Evolutionary conservation across 2,329 filamentous ascomycete genomes (phyloP), one percentile per base, ranked within the genome.

Genomic region (Ophiostoma triangulosporum): DNA sequence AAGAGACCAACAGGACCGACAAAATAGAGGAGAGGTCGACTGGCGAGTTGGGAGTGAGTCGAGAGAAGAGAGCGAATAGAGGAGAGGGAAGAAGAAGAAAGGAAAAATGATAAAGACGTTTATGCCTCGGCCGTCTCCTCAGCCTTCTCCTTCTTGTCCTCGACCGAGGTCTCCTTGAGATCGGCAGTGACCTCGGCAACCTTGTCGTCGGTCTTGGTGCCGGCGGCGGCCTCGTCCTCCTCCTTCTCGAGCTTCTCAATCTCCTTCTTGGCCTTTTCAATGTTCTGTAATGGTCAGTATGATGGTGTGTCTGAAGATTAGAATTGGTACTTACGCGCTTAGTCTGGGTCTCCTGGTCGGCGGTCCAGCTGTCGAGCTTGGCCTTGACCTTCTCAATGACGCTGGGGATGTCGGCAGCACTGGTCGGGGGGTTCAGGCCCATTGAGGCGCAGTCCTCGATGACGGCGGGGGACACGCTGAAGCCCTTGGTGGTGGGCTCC

Each of bases 201-300:
- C 58, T 73, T 68, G 55, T 72, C 69, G 57, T 66, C 65, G 56
- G 66, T 63, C 56, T 72, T 73, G 59, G 72, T 73, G 60, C 66
- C 74, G 60, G 67, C 65, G n/a, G 70, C 69, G 59, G 74, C 74
- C 57, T 69, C 72, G 52, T 69, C 72, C 53, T 69, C 78, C 59
- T 78, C 74, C 54, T 83, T 81, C 66, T 96, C 91, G 54, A 97
- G 80, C 61, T 83, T 83, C 66, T 90, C 88, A 58, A 98, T 94
- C 69, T 96, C 89, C 70, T 91, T 91, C 75, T 95, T 86, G 57
- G 93, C 93, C 71, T 96, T 95, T 59, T 88, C 87, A 57, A 97
- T 84, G 76, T 98, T 98, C 93, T 51, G 50, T 24, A 17, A 9
- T 2, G 8, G 57, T 71, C 64, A 71, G 64, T 55, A 60, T 26